Evolutionary conservation across 2,329 filamentous ascomycete genomes (phyloP), one percentile per base, ranked within the genome.

Genomic region (Claviceps digitariae): DNA sequence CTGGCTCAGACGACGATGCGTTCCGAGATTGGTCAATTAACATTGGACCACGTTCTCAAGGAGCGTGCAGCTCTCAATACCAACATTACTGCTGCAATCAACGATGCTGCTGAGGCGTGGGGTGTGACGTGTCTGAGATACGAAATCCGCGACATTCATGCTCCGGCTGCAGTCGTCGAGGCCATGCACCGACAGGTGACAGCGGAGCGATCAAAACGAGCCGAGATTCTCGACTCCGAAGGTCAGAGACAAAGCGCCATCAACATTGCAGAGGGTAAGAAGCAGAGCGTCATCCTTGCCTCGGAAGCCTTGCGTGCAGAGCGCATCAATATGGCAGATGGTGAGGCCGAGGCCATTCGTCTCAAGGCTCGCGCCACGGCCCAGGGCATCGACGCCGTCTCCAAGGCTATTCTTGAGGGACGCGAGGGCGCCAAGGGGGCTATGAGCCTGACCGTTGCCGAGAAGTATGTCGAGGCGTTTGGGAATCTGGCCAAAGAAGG

Each of bases 141-240:
- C 74, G 93, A 98, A 72, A 98, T 98, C 67, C 81, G 93, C 60
- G 93, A 98, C 69, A 98, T 98, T 64, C 93, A 98, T 71, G 93
- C 93, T 0, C 93, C 93, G 1, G 87, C 84, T 34, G 86, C 86
- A 50, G 93, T 98, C 13, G 91, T 97, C 56, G 88, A 90, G 63
- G 93, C 93, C 63, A 98, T 98, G 93, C 93, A 98, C 74, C 82
- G 93, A 58, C 91, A 97, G 69, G 93, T 98, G 50, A 97, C 93
- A 0, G 93, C 93, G 20, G 93, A 98, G 74, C 86, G 93, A 44
- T 94, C 87, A 64, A 98, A 98, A 79, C 86, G 93, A 58, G 93
- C 93, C 54, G 93, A 98, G 73, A 98, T 98, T 63, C 77, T 98
- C 48, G 93, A 98, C 55, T 95, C 89, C 0, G 93, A 98, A 67